These are phyloP conservation scores for Taiozyma onychis DNA, from an alignment of 1,139 yeast genomes.

Conservation along the genomic window DNA sequence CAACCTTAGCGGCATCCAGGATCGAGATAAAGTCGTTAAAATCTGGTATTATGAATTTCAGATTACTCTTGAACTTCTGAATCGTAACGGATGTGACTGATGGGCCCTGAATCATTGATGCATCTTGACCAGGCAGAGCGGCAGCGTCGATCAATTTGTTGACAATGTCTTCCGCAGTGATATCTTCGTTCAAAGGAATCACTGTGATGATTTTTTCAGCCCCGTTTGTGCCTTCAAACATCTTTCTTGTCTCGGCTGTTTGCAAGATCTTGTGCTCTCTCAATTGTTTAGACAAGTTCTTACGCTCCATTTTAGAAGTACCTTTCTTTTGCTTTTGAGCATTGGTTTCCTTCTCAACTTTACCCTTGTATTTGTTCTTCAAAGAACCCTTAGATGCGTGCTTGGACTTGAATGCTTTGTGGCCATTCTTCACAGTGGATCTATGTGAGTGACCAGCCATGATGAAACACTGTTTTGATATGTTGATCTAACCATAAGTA, in stretches of 20 bases:
- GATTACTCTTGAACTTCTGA: slow-evolving; percentile 64
- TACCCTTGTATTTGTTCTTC: slow-evolving; percentile 78
- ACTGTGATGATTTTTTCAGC: slow-evolving; percentile 81
- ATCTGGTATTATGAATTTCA: slow-evolving; percentile 75
- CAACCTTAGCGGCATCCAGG: slow-evolving; percentile 80
- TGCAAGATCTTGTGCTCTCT: slow-evolving; percentile 66
- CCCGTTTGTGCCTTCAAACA: slow-evolving; percentile 77
- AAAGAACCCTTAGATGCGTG: slow-evolving; percentile 89
- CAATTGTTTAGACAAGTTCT: slow-evolving; percentile 73
- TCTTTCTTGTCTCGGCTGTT: slow-evolving; percentile 41
- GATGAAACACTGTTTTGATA: neutral
- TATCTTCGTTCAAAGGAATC: slow-evolving; percentile 71
- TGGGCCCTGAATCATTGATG: slow-evolving; percentile 36
- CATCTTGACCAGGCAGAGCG: slow-evolving; percentile 27
- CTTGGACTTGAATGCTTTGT: slow-evolving; percentile 84
- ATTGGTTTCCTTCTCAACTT: slow-evolving; percentile 62
- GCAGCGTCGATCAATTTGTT: slow-evolving; percentile 40
- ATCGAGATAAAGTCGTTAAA: slow-evolving; percentile 59
- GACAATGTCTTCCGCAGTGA: slow-evolving; percentile 55
- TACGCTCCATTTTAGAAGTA: slow-evolving; percentile 66
- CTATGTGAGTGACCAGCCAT: slow-evolving; percentile 84
- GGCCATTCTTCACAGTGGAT: slow-evolving; percentile 74
- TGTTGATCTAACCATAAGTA: neutral
- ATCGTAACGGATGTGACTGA: slow-evolving; percentile 46
- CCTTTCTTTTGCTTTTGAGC: slow-evolving; percentile 36